Evolutionary conservation across 1,139 yeast genomes (phyloP), one percentile per base, ranked within the genome.

Genomic region (Suhomyces bribrorum): DNA sequence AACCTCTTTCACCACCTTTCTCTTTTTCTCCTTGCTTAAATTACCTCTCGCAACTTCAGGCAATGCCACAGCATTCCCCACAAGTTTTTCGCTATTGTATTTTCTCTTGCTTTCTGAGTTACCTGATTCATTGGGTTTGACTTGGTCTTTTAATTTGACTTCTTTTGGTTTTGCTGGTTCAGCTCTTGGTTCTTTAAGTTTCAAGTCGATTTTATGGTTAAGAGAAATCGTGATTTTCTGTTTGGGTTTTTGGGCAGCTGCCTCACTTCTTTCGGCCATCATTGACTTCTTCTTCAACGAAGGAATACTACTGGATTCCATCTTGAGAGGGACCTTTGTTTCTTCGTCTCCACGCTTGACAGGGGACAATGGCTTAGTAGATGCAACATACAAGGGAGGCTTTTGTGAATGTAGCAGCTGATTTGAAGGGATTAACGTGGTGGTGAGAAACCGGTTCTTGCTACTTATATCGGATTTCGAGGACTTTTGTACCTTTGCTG

Each of bases 41-140:
- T 48, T 48, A 13, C 68, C 64, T 29, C 70, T 49, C 4, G 70
- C 69, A 1, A 63, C 69, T 14, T 64, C 71, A 1, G 71, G 69
- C 17, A 64, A 48, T 0, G 69, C 65, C 7, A 64, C 56, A 1
- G 66, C 64, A 45, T 65, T 65, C 1, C 66, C 66, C 5, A 49
- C 39, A 31, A 27, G 18, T 17, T 28, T 26, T 23, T 24, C 14
- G 2, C 24, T 7, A 22, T 25, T 25, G 11, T 18, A 13, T 14
- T 20, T 20, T 14, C 14, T 26, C 18, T 14, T 26, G 14, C 18
- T 3, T 5, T 26, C 26, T 7, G 23, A 4, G 8, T 24, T 29
- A 3, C 16, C n/a, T 12, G 8, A 7, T 23, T 30, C 32, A 11
- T 22, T 11, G 7, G 22, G n/a, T 30, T 24, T 29, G 1, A 16